Evolutionary conservation across 306 rosid species (phyloP).

Genomic region (Abrus precatorius): DNA sequence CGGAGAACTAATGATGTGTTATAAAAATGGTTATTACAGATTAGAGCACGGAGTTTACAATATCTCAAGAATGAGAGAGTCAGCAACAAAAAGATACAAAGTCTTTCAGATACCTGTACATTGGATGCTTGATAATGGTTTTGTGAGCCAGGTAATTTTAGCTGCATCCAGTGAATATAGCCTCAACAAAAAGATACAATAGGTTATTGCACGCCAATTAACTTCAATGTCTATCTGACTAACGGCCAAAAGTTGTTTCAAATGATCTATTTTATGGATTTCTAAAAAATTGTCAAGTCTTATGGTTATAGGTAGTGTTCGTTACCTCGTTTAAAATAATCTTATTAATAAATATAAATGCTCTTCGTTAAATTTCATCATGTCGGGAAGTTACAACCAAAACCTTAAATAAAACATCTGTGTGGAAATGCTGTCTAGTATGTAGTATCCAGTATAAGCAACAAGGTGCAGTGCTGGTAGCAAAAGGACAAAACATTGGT

Average conservation of each 20-base stretch:
- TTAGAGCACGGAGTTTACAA: slow-evolving; percentile 88
- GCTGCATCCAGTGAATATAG: neutral
- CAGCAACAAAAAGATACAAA: slow-evolving; percentile 81
- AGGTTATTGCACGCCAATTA: neutral
- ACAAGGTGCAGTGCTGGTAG: slow-evolving; percentile 46
- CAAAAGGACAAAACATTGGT: slow-evolving; percentile 63
- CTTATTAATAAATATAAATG: neutral
- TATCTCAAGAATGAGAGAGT: slow-evolving; percentile 84
- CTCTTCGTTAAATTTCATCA: neutral
- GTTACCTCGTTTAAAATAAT: neutral
- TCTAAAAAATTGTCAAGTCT: neutral
- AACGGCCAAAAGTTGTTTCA: slow-evolving; percentile 32
- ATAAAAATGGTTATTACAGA: slow-evolving; percentile 53
- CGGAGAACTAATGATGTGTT: slow-evolving; percentile 6
- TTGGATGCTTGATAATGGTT: slow-evolving; percentile 91
- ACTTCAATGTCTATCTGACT: slow-evolving; percentile 1
- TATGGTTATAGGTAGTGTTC: slow-evolving; percentile 9
- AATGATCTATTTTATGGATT: slow-evolving; percentile 14
- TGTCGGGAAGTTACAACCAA: slow-evolving; percentile 14
- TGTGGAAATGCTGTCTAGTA: neutral
- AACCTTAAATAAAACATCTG: slow-evolving; percentile 14
- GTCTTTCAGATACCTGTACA: slow-evolving; percentile 78
- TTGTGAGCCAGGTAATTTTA: slow-evolving; percentile 74
- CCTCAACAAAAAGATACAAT: neutral
- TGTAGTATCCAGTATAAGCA: slow-evolving; percentile 4